Base-by-base conservation (phyloP, 768 basidiomycete species). In the Termitomyces sp. region DNA sequence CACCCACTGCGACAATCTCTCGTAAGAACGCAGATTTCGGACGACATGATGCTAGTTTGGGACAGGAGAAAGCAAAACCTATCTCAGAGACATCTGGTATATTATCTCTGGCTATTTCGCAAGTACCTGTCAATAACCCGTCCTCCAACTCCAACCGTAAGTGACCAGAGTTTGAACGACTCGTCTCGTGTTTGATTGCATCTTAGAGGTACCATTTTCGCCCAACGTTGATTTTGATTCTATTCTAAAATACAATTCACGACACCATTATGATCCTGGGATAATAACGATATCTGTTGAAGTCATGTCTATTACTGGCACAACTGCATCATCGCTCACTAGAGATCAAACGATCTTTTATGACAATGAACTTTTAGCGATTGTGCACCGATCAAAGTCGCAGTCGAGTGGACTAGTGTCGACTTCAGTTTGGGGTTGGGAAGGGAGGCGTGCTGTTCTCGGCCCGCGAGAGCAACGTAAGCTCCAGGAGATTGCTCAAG, bases 401-500 rank as follows among this genome's bases (percentile, higher is more conserved):
- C 82, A 74, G 56, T 73, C 78, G n/a, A 84, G 70, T 35, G 86
- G 87, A 13, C 75, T 93, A 16, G 90, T 83, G 4, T 75, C 76
- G 26, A 91, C 86, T 6, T 79, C 77, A 22, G 79, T 93, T 18
- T 93, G 90, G 90, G 81, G 80, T 22, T 94, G 92, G 92, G 72
- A 75, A 18, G 92, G 92, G 0, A 82, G 77, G 54, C 74, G 74
- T 40, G 76, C 80, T 47, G 73, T 69, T 22, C 63, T 79, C 32
- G 81, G 81, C 1, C 84, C 87, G 49, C 74, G 72, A 47, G 92
- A 92, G 61, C 80, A 82, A 63, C 77, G 72, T 55, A 92, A 90
- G 65, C 64, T 90, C 38, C 75, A 80, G 43, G 90, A 92, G 53
- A 73, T 94, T 6, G 86, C 87, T 7, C 81, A 82, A 58, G 82